Base-by-base conservation (phyloP, 2,329 filamentous ascomycete genomes). In the Trichoderma sp. region DNA sequence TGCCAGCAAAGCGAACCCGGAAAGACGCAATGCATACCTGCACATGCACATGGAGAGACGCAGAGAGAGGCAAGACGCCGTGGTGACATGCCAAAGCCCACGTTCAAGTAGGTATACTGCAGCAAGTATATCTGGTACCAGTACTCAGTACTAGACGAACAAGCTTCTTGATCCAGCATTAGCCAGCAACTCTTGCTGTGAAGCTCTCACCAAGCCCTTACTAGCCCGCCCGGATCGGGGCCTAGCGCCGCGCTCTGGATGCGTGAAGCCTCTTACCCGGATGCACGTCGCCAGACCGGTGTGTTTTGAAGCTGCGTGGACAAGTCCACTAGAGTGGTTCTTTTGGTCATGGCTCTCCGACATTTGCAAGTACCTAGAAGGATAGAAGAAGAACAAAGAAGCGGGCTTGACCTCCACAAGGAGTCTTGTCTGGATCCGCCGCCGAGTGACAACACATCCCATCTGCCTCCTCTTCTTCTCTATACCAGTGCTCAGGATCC, bases 221-320 rank as follows among this genome's bases (percentile, higher is more conserved):
- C 46, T 49, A 49, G 46, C 54, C 54, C 54, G 32, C 60, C 37
- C 60, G 49, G 18, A 30, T 64, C 60, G 16, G 54, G 49, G 49
- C 61, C 34, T 65, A 65, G 61, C 61, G 61, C 34, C 61, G 30
- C 61, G 51, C 61, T 56, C 51, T 65, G 61, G 61, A 65, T 56
- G 61, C 61, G 61, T n/a, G 54, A 18, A 7, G 34, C 37, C 32
- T 65, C 61, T 65, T 65, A 65, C 61, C 61, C 61, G 61, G 61
- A 37, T 46, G 61, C 61, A 46, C 61, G 34, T 65, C 39, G 61
- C 51, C 52, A 65, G 51, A 65, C 61, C 52, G 34, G 61, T 56
- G 7, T 24, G 18, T 43, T 51, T 60, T 49, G n/a, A n/a, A 26
- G 24, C 43, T 52, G 16, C 46, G 18, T 49, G 46, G 13, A 49